Evolutionary conservation across 129 eudicot genomes (phyloP).

Genomic region (Tagetes patula): DNA sequence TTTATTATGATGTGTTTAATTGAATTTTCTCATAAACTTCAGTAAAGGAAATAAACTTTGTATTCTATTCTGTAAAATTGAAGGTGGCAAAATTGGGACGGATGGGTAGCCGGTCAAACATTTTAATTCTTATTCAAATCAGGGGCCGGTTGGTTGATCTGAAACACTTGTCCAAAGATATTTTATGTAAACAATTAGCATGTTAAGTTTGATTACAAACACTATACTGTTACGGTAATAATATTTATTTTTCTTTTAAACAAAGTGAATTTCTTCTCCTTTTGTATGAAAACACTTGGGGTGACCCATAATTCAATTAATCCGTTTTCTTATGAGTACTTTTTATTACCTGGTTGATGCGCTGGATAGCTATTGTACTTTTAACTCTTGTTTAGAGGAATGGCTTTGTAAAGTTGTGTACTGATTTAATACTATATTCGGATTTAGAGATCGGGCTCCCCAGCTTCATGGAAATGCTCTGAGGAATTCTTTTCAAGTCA

Average conservation of each 20-base stretch:
- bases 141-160: background rate
- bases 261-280: background rate
- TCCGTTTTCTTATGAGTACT: too few species aligned
- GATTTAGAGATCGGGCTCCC: constrained; percentile 62
- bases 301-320: background rate
- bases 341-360: background rate
- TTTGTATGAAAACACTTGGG: background rate
- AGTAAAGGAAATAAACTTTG: background rate
- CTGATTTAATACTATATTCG: constrained; percentile 22
- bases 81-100: background rate
- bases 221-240: background rate
- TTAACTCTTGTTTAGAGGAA: constrained; percentile 10
- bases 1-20: background rate
- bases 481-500: constrained; percentile 83
- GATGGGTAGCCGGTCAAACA: background rate
- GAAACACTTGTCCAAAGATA: background rate
- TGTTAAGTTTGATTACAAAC: background rate
- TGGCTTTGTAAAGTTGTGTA: constrained; percentile 10
- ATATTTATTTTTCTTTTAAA: background rate
- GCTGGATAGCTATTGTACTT: background rate
- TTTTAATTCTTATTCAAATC: background rate
- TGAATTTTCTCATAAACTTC: background rate
- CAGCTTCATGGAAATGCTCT: constrained; percentile 99
- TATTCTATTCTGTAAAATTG: background rate
- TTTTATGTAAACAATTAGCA: background rate